Base-by-base conservation (phyloP, 352 stramenopile genomes). In the Globisporangium okanoganense region DNA sequence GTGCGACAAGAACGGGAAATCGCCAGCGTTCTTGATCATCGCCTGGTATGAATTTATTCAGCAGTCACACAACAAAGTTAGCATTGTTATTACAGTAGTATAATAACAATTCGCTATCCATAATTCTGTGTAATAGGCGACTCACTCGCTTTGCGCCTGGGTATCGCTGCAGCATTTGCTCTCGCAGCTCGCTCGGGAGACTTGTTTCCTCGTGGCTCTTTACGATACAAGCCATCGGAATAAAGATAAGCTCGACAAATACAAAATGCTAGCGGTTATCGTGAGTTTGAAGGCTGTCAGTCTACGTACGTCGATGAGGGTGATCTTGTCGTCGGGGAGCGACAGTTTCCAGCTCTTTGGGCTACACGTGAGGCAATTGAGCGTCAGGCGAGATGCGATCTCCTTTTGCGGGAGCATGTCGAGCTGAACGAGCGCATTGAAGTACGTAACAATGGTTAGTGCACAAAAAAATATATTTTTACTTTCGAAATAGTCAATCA, bases 1-100 rank as follows among this genome's bases (percentile, higher is more conserved):
- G 27, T 90, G 82, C 25, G 82, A 90, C 5, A 92, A 62, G 38
- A 88, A 92, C 12, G 82, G 80, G 41, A 90, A 92, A 41, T 84
- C 75, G 16, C 78, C 79, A 20, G 68, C 77, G 20, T 79, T 73
- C 52, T 86, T 90, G 61, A 92, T 67, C 69, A 89, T 71, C 25
- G 80, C 80, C 82, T 91, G 29, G 0, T 13, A n/a, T 36, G 0
- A 12, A 13, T 36, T 47, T 18, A 57, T 5, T 7, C 7, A 35
- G 14, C 24, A 51, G 3, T 3, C 24, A 60, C 29, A 35, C 22
- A 2, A n/a, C 7, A 69, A 29, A 24, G 20, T 56, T 12, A 50
- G 27, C 24, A 45, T n/a, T n/a, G n/a, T n/a, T n/a, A n/a, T 22
- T 33, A 33, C 29, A 33, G 6, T 7, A 33, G 6, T 3, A 33